phyloP scores from a whole-genome alignment of 2,329 filamentous ascomycete species.

The Sporothrix globosa region DNA sequence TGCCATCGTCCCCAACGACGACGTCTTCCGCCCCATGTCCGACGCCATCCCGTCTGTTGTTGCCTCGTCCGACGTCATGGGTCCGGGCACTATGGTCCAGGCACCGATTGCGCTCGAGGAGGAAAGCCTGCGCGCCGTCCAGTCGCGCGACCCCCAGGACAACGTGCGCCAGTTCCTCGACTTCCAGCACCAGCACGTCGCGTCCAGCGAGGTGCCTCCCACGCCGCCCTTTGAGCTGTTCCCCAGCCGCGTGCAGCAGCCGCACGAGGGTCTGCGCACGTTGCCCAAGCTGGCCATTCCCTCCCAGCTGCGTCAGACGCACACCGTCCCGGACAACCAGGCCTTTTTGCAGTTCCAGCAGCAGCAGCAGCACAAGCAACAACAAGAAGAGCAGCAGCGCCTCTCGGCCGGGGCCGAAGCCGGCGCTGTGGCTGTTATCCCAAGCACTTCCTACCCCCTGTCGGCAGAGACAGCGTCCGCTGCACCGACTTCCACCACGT shows the following conservation, averaged over 20 bases:
- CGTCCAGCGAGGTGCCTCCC: constrained; percentile 61
- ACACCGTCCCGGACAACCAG: constrained; percentile 3
- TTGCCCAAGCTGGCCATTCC: constrained; percentile 68
- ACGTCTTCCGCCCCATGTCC: constrained; percentile 67
- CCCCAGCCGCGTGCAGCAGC: constrained; percentile 46
- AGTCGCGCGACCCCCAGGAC: constrained; percentile 81
- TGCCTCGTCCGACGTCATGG: constrained; percentile 88
- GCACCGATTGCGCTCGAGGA: constrained; percentile 73
- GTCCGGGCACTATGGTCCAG: constrained; percentile 58
- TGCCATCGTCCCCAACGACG: constrained; percentile 54
- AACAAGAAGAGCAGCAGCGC: background rate
- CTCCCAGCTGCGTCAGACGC: constrained; percentile 37
- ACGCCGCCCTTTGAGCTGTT: constrained; percentile 71
- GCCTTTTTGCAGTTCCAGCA: background rate
- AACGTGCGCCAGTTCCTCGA: constrained; percentile 89
- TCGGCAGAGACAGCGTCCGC: constrained; percentile 30
- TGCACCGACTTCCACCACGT: constrained; percentile 30
- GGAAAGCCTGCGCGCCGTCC: constrained; percentile 69
- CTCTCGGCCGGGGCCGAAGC: background rate
- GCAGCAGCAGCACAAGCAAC: background rate
- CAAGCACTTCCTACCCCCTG: constrained; percentile 15
- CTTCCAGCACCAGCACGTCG: constrained; percentile 69
- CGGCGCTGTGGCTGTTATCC: background rate
- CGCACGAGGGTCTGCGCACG: constrained; percentile 59
- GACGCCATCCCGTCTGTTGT: constrained; percentile 80